Conservation (phyloP, 495 filamentous ascomycete genomes). For the Neurospora sp. region DNA sequence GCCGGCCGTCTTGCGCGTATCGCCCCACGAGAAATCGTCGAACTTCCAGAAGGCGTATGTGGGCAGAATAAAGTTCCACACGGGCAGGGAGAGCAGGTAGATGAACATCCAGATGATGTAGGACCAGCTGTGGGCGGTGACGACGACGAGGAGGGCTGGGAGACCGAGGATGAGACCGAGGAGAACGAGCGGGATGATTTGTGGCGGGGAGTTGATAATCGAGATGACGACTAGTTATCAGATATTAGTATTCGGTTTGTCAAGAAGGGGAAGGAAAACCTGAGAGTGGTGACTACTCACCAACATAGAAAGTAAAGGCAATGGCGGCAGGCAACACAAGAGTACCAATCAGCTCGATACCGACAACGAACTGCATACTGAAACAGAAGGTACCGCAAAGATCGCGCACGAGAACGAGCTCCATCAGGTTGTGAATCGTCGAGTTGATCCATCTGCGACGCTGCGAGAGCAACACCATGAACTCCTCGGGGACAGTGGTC, state of each 20-base stretch:
- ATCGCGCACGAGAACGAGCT: constrained; percentile 89
- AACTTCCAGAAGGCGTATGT: constrained; percentile 99
- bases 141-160: constrained; percentile 82
- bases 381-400: constrained; percentile 99
- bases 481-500: constrained; percentile 88
- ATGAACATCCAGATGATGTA: constrained; percentile 97
- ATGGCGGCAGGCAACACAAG: constrained; percentile 93
- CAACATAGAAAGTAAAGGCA: constrained; percentile 91
- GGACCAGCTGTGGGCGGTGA: constrained; percentile 89
- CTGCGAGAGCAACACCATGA: constrained; percentile 87
- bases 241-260: background rate
- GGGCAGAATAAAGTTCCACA: constrained; percentile 97
- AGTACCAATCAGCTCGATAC: constrained; percentile 90
- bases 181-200: constrained; percentile 85
- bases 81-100: constrained; percentile 83
- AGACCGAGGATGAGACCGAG: constrained; percentile 88
- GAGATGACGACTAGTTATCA: constrained; percentile 64
- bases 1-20: constrained; percentile 90
- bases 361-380: constrained; percentile 98
- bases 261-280: background rate
- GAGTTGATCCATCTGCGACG: constrained; percentile 98
- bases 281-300: constrained; percentile 39
- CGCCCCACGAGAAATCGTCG: constrained; percentile 99
- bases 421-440: constrained; percentile 97
- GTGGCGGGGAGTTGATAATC: constrained; percentile 71